Conservation (phyloP, 2,329 filamentous ascomycete genomes). For the Volutella citrinella region DNA sequence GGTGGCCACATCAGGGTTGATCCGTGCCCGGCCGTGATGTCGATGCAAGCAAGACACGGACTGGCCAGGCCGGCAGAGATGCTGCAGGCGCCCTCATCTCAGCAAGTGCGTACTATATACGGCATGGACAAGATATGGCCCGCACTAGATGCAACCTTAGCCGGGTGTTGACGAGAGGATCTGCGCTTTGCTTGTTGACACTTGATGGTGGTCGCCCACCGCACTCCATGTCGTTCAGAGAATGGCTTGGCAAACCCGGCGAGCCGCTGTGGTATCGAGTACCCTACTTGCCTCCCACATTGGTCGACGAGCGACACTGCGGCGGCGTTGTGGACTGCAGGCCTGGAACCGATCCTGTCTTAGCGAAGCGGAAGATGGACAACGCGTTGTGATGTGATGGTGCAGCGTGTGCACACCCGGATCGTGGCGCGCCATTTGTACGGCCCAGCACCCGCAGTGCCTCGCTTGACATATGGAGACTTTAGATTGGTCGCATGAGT, state of each 20-base stretch:
- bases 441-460: no score
- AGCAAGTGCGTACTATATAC: conserved; percentile 13
- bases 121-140: conserved; percentile 12
- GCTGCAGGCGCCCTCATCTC: conserved; percentile 22
- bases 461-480: no score
- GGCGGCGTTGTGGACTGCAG: conserved; percentile 19
- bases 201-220: no score
- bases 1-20: conserved; percentile 19
- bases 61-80: conserved; percentile 21
- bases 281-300: background rate
- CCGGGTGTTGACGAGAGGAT: conserved; percentile 23
- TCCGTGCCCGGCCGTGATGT: conserved; percentile 23
- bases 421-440: no score
- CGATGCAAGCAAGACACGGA: conserved; percentile 19
- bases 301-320: conserved; percentile 11
- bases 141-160: conserved; percentile 20
- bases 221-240: no score
- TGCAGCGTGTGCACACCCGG: no score
- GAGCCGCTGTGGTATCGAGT: background rate
- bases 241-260: no score
- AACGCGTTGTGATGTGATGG: conserved; percentile 26
- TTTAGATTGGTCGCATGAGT: no score
- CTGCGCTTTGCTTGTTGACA: conserved; percentile 26
- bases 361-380: conserved; percentile 15
- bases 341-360: conserved; percentile 21